phyloP scores from a whole-genome alignment of 306 rosid species.

The Datisca glomerata region DNA sequence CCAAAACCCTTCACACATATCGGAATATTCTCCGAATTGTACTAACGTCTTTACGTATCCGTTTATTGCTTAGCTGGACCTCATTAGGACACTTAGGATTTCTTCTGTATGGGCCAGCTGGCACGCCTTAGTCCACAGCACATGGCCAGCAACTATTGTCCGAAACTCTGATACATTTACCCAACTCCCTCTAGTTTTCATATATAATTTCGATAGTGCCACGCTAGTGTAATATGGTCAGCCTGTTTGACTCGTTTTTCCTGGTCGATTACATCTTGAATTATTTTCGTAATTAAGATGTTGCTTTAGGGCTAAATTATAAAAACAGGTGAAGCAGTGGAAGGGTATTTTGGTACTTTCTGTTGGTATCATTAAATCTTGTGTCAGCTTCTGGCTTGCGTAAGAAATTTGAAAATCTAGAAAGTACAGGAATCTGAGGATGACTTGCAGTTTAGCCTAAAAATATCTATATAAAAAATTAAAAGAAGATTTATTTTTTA shows the following conservation, averaged over 20 bases:
- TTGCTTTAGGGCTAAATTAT: background rate
- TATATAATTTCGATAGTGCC: background rate
- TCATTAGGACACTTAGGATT: constrained; percentile 12
- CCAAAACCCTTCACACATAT: background rate
- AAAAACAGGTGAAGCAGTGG: background rate
- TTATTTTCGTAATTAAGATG: background rate
- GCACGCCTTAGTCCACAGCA: constrained; percentile 26
- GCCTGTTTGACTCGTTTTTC: too few relatives aligned
- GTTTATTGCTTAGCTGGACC: constrained; percentile 29
- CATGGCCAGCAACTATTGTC: constrained; percentile 35
- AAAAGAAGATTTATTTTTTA: too few relatives aligned
- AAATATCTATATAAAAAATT: too few relatives aligned
- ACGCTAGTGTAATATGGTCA: background rate
- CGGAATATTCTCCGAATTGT: constrained; percentile 7
- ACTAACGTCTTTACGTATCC: constrained; percentile 9
- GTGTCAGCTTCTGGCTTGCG: constrained; percentile 26
- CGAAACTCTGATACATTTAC: background rate
- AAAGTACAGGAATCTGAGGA: constrained; percentile 23
- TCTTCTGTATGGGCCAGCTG: constrained; percentile 30
- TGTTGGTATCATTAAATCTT: constrained; percentile 12
- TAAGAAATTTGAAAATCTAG: constrained; percentile 22
- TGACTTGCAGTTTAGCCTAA: too few relatives aligned
- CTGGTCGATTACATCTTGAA: constrained; percentile 1
- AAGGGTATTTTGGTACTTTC: constrained; percentile 8
- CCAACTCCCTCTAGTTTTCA: background rate